Percentiles rank a stretch among this genome's conserved stretches.
phyloP scores from a whole-genome alignment of 2,329 filamentous ascomycete genomes.

The Blastomyces silverae region DNA sequence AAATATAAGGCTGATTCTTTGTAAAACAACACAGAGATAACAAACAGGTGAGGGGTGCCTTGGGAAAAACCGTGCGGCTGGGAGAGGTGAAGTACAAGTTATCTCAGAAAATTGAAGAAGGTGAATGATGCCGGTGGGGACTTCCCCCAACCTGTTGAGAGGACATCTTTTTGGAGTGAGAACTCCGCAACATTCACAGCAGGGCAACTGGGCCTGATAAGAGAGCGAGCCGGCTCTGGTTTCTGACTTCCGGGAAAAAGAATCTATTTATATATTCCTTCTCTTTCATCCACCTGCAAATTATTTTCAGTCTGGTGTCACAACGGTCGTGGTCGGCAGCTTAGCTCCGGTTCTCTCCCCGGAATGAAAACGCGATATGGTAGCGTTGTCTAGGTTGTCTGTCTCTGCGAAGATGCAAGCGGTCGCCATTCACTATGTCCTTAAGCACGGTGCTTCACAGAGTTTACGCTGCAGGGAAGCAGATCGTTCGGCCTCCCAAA shows the following conservation, averaged over 20 bases:
- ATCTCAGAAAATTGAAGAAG: slow-evolving; percentile 2
- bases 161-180: background rate
- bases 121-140: slow-evolving; percentile 10
- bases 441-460: background rate
- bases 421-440: slow-evolving; percentile 7
- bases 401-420: background rate
- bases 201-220: slow-evolving; percentile 2
- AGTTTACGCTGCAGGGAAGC: background rate
- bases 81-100: background rate
- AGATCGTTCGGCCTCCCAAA: background rate
- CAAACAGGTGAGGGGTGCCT: background rate
- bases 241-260: background rate
- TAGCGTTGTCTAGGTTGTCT: background rate
- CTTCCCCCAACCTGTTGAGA: slow-evolving; percentile 11
- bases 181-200: background rate
- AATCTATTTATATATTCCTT: background rate
- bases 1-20: background rate
- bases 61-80: background rate
- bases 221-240: background rate
- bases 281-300: slow-evolving; percentile 5
- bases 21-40: background rate
- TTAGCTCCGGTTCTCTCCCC: background rate
- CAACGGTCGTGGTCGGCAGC: background rate
- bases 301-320: background rate
- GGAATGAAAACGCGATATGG: background rate